Conservation (phyloP, 108 stramenopile species). For the Nitzschia palea region DNA sequence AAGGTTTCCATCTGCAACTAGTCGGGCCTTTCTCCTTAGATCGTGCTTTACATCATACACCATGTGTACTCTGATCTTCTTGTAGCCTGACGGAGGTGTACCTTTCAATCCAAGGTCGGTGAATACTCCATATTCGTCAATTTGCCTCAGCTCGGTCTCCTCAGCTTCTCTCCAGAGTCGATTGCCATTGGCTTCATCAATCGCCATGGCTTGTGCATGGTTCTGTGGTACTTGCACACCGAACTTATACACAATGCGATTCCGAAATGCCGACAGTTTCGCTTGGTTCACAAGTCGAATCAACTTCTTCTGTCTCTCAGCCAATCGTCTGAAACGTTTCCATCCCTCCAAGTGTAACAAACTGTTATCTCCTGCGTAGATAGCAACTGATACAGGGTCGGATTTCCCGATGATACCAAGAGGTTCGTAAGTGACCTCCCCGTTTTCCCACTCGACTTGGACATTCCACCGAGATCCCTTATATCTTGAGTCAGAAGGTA, state of each 20-base stretch:
- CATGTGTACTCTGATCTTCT: slow-evolving; percentile 30
- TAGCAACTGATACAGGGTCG: slow-evolving; percentile 36
- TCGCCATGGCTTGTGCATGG: slow-evolving; percentile 16
- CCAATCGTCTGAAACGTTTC: slow-evolving; percentile 29
- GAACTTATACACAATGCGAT: slow-evolving; percentile 20
- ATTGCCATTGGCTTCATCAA: slow-evolving; percentile 26
- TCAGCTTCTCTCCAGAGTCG: slow-evolving; percentile 26
- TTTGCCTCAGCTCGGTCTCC: slow-evolving; percentile 11
- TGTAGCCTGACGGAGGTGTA: slow-evolving; percentile 21
- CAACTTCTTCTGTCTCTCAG: slow-evolving; percentile 15
- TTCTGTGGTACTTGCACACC: slow-evolving; percentile 27
- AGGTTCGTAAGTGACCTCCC: slow-evolving; percentile 29
- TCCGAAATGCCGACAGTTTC: neutral
- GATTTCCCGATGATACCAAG: slow-evolving; percentile 7
- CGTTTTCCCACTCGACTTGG: slow-evolving; percentile 32
- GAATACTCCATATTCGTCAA: slow-evolving; percentile 24
- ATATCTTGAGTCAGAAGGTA: slow-evolving; percentile 6
- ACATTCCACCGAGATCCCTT: slow-evolving; percentile 36
- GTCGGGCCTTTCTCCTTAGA: slow-evolving; percentile 24
- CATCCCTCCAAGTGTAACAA: slow-evolving; percentile 36
- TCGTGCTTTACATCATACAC: slow-evolving; percentile 45
- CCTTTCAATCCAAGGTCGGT: slow-evolving; percentile 3
- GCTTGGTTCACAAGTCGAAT: slow-evolving; percentile 15
- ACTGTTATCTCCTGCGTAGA: slow-evolving; percentile 31
- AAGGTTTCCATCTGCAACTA: slow-evolving; percentile 19